Evolutionary conservation across 192 early-diverging fungal genomes (phyloP).

Genomic region (Entomortierella beljakovae): DNA sequence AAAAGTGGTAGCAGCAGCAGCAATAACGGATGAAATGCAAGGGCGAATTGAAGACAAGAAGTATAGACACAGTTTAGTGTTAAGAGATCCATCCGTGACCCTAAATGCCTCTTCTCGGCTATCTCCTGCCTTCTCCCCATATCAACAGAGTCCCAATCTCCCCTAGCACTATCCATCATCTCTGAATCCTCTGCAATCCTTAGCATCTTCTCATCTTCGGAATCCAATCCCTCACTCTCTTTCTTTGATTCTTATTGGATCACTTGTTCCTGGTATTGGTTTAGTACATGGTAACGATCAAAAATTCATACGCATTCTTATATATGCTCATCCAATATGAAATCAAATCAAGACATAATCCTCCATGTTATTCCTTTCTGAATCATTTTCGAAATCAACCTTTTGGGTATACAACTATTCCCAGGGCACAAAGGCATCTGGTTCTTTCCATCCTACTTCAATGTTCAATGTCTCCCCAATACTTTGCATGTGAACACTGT

Average conservation of each 20-base stretch:
- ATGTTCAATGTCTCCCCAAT: too few species aligned
- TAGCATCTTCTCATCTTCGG: not conserved
- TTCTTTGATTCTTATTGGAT: not conserved
- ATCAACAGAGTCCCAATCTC: not conserved
- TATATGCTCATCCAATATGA: not conserved
- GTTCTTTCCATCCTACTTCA: too few species aligned
- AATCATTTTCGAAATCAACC: not conserved
- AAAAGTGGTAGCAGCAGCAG: not conserved
- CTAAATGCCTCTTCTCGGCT: not conserved
- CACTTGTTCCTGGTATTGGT: not conserved
- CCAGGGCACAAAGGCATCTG: too few species aligned
- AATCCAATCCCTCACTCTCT: not conserved
- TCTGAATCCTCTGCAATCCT: conserved; percentile 3
- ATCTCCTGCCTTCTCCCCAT: not conserved
- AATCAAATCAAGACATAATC: conserved; percentile 1
- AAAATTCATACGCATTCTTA: not conserved
- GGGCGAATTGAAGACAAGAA: conserved; percentile 8
- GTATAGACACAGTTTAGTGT: conserved; percentile 18
- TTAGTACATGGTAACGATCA: not conserved
- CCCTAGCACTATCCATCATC: not conserved
- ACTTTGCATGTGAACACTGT: not conserved
- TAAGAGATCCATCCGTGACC: not conserved
- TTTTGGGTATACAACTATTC: too few species aligned
- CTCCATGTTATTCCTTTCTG: not conserved
- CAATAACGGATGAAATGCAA: not conserved